Base-by-base conservation (phyloP, 257 asterid genomes). In the Plantago major region DNA sequence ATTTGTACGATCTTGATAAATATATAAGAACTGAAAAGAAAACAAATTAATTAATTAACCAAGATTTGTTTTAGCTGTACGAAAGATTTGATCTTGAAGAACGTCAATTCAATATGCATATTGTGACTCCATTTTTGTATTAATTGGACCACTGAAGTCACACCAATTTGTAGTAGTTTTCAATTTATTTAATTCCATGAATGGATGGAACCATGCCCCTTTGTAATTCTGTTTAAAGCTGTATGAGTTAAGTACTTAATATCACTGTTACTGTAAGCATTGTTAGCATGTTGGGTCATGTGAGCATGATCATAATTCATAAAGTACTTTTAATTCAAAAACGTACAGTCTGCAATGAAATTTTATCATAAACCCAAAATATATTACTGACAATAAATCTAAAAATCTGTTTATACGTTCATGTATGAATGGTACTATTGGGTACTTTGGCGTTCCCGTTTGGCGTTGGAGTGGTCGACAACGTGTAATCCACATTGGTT, bases 1-100 rank as follows among this genome's bases (percentile, higher is more conserved):
- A 56, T 18, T 60, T 3, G 73, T 67, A 74, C 74, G 66, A 57
- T 44, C 9, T 18, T 51, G 33, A 16, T 14, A 13, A 11, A 52
- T 18, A 19, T 5, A 18, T 6, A 62, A 47, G 38, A 22, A 22
- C 26, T 22, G 26, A 22, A 22, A 22, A 22, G 26, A 22, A 22
- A 22, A 2, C 26, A 22, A 22, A 22, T 22, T 22, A 33, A 30
- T 5, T 2, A 5, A 33, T 33, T 4, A 33, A 33, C 40, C 40
- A 4, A 33, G 40, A 33, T 33, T 22, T 33, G 40, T 1, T 4
- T 33, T 33, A 58, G 17, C 62, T 2, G 72, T 68, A 71, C 68
- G 62, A 55, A 52, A 70, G 76, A 78, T 78, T 65, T 58, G 80
- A 74, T 69, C 38, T 72, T 72, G 68, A 71, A 66, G 3, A 22